Evolutionary conservation across 805 yeast genomes (phyloP).

Genomic region (Naumovozyma baii): DNA sequence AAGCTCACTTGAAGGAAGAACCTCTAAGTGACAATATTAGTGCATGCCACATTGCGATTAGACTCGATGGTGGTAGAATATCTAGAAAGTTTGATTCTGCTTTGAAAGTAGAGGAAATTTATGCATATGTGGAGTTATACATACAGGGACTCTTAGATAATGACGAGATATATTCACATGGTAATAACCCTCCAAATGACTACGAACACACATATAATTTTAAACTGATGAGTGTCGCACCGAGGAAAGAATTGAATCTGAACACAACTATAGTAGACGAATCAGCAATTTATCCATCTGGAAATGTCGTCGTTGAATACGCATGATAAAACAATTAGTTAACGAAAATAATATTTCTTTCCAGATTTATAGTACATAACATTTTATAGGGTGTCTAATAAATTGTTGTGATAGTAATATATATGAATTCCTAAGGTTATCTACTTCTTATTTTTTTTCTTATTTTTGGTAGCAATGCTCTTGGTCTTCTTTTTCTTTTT

Average conservation of each 20-base stretch:
- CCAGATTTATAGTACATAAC: too few relatives aligned
- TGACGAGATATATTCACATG: conserved; percentile 10
- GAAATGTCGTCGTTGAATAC: conserved; percentile 47
- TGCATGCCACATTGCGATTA: conserved; percentile 58
- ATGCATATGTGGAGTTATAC: conserved; percentile 57
- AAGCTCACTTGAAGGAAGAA: conserved; percentile 25
- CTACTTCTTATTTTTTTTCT: conserved; percentile 10
- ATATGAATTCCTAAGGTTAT: too few relatives aligned
- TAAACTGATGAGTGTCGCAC: conserved; percentile 45
- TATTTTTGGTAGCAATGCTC: conserved; percentile 20
- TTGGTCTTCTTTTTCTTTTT: conserved; percentile 48
- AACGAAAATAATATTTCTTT: too few relatives aligned
- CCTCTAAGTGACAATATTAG: conserved; percentile 21
- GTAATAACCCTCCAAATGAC: conserved; percentile 27
- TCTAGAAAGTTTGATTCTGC: conserved; percentile 39
- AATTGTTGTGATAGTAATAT: neutral
- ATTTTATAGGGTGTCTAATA: neutral
- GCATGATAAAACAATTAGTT: neutral
- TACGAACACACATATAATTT: conserved; percentile 43
- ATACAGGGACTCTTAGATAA: conserved; percentile 22
- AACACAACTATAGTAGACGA: conserved; percentile 34
- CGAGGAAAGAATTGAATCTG: conserved; percentile 38
- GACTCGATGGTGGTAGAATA: conserved; percentile 56
- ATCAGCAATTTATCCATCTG: conserved; percentile 49
- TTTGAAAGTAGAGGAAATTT: conserved; percentile 50